phyloP scores from a whole-genome alignment of 192 early-diverging fungal species.

The Obelidium mucronatum region DNA sequence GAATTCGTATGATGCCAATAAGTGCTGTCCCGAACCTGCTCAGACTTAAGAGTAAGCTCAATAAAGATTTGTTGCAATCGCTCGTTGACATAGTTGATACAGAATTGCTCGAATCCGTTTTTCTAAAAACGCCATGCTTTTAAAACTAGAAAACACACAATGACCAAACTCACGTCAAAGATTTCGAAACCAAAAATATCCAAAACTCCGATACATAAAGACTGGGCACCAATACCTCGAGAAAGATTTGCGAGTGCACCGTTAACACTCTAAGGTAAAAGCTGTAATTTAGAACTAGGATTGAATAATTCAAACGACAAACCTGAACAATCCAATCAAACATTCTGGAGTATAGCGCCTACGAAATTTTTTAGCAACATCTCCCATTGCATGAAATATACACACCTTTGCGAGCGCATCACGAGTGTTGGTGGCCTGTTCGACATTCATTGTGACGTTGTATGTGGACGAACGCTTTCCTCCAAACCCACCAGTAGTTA shows the following conservation, averaged over 20 bases:
- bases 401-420: constrained; percentile 92
- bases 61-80: constrained; percentile 99
- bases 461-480: constrained; percentile 57
- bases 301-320: not conserved
- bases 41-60: constrained; percentile 95
- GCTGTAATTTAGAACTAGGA: not conserved
- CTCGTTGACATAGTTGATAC: constrained; percentile 99
- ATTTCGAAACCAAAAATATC: constrained; percentile 99
- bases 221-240: constrained; percentile 55
- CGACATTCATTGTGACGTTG: constrained; percentile 86
- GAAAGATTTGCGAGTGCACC: constrained; percentile 70
- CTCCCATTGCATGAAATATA: not conserved
- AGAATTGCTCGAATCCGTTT: constrained; percentile 84
- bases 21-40: constrained; percentile 66
- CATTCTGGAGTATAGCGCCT: constrained; percentile 82
- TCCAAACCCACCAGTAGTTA: constrained; percentile 61
- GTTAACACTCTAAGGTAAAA: constrained; percentile 73
- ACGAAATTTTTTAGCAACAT: not conserved
- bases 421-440: constrained; percentile 88
- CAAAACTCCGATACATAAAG: constrained; percentile 83
- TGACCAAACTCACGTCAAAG: constrained; percentile 7
- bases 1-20: constrained; percentile 11
- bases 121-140: constrained; percentile 29
- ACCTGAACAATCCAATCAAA: constrained; percentile 97
- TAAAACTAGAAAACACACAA: not conserved